Evolutionary conservation across 2,329 filamentous ascomycete genomes (phyloP), one percentile per base, ranked within the genome.

Genomic region (Colletotrichum sp.): DNA sequence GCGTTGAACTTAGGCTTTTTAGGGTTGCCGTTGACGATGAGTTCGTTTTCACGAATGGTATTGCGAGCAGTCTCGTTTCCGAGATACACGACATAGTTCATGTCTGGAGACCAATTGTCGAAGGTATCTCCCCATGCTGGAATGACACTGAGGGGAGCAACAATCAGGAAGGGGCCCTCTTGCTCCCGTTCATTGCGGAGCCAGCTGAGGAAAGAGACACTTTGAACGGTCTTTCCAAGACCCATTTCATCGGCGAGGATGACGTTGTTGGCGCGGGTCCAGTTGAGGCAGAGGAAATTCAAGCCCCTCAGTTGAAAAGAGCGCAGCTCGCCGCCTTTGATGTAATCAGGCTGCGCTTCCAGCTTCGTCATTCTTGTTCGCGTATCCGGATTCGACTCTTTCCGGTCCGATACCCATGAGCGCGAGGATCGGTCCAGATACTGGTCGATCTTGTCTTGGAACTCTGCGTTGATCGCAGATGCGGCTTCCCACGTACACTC

Each of bases 171-270:
- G 0, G 97, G 97, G 0, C 97, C 97, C 84, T 99, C 95, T 83
- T 99, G 97, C 66, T 90, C 90, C 79, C 96, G 93, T 75, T 96
- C 93, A 85, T 99, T 96, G 71, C 95, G 95, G 76, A 99, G 90
- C 96, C 97, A 99, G 83, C 96, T 98, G 84, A 99, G 94, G 84
- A 99, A 99, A 0, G 96, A 93, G 32, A 99, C 96, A 1, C 96
- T 98, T 86, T 99, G 97, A 1, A 99, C 97, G 0, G 97, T 99
- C 87, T 99, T 99, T 32, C 97, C 97, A 16, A 99, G 90, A 80
- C 97, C 97, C 97, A 99, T 99, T 86, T 99, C 97, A 83, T 99
- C 97, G 65, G 97, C 97, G 69, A 99, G 90, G 80, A 99, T 98
- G 82, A 99, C 97, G 80, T 99, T 99, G 84, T 97, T 97, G 71